phyloP scores from a whole-genome alignment of 164 flowering plant species.

The Berberis vulgaris region DNA sequence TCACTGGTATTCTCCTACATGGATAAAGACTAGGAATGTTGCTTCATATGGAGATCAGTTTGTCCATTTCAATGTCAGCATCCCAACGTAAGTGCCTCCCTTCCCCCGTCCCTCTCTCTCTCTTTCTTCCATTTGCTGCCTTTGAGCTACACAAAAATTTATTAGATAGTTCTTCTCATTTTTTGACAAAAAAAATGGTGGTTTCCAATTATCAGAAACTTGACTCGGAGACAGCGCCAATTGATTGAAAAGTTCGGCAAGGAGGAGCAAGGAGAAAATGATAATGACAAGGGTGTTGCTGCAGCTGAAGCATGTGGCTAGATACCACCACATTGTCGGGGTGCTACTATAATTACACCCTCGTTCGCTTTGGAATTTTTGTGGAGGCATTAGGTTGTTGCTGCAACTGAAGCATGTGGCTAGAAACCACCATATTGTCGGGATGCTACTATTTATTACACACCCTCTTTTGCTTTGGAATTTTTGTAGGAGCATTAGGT shows the following conservation, averaged over 20 bases:
- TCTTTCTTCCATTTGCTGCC: no score
- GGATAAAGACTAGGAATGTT: constrained; percentile 56
- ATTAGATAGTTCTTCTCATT: background rate
- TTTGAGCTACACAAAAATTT: background rate
- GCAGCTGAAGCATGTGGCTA: constrained; percentile 6
- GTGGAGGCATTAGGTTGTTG: no score
- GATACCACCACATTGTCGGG: background rate
- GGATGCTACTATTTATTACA: no score
- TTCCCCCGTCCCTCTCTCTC: background rate
- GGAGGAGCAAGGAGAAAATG: constrained; percentile 68
- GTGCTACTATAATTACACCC: background rate
- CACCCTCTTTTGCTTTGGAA: no score
- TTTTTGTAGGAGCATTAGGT: no score
- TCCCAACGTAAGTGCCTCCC: constrained; percentile 59
- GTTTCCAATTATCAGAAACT: constrained; percentile 34
- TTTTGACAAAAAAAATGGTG: background rate
- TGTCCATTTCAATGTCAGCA: constrained; percentile 90
- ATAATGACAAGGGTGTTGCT: constrained; percentile 34
- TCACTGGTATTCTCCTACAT: constrained; percentile 24
- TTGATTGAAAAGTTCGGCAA: constrained; percentile 84
- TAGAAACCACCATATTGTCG: no score
- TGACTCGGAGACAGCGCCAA: constrained; percentile 68
- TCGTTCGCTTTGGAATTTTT: no score
- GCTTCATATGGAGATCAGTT: constrained; percentile 69
- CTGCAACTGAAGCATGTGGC: no score